These are phyloP conservation scores for Cyclotella cryptica DNA, from an alignment of 108 stramenopile genomes.

Conservation along the genomic window DNA sequence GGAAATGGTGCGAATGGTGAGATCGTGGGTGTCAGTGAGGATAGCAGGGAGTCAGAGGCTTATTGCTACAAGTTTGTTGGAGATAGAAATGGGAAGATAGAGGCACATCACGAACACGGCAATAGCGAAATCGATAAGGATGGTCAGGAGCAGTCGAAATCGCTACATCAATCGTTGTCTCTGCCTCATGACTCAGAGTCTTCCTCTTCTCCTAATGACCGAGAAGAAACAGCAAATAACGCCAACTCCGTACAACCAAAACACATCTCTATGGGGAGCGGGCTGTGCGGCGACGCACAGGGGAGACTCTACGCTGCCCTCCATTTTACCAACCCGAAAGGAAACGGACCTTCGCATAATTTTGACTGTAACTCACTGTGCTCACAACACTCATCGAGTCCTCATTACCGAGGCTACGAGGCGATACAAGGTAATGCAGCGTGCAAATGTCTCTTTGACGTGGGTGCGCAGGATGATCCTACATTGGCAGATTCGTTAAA, in stretches of 20 bases:
- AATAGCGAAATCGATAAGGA: not conserved
- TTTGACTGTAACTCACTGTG: not conserved
- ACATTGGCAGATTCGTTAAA: not conserved
- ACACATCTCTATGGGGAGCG: not conserved
- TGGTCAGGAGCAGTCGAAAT: not conserved
- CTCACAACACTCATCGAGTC: not conserved
- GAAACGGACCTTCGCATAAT: not conserved
- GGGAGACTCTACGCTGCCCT: not conserved
- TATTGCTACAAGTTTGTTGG: constrained; percentile 10
- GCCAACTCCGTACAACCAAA: not conserved
- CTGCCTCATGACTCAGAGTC: not conserved
- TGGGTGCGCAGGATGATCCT: not conserved
- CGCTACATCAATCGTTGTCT: not conserved
- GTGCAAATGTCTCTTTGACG: constrained; percentile 9
- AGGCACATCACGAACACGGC: not conserved
- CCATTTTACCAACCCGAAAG: not conserved
- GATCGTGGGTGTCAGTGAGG: no score
- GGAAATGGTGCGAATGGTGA: not conserved
- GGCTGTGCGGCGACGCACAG: not conserved
- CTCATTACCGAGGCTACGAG: constrained; percentile 4
- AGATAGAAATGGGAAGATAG: not conserved
- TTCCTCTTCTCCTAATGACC: not conserved
- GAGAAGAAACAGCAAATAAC: not conserved
- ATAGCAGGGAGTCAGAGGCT: not conserved
- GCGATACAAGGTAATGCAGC: not conserved